These are phyloP conservation scores for Acarospora socialis DNA, from an alignment of 2,329 filamentous ascomycete genomes.

Conservation along the genomic window DNA sequence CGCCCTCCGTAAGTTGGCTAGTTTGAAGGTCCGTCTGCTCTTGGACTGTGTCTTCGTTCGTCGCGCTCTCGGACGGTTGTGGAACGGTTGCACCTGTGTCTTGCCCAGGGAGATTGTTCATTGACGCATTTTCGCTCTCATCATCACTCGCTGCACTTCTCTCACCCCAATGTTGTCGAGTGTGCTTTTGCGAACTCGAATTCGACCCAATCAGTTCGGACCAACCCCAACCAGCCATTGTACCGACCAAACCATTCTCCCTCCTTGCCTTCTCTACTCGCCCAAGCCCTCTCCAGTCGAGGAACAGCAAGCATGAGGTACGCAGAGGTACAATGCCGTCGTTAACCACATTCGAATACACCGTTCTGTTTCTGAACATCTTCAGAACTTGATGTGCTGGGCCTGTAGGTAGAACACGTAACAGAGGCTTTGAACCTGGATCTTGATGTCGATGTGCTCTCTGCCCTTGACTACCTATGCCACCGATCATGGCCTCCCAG, in stretches of 20 bases:
- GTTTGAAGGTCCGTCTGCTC: constrained; percentile 16
- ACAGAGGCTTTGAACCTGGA: constrained; percentile 72
- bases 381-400: constrained; percentile 76
- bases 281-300: constrained; percentile 90
- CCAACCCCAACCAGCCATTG: constrained; percentile 87
- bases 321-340: constrained; percentile 91
- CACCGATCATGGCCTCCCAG: constrained; percentile 77
- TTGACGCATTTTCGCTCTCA: constrained; percentile 7
- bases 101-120: constrained; percentile 12
- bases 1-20: not conserved
- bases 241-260: constrained; percentile 84
- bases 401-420: constrained; percentile 80
- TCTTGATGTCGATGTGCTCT: constrained; percentile 45
- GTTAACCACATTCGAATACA: constrained; percentile 96
- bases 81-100: constrained; percentile 43
- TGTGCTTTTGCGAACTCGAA: constrained; percentile 38
- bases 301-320: constrained; percentile 88
- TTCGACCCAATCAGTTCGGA: constrained; percentile 68
- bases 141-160: constrained; percentile 12
- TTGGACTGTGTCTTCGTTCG: constrained; percentile 48
- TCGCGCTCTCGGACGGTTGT: constrained; percentile 50
- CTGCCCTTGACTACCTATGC: constrained; percentile 49
- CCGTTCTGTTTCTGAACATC: constrained; percentile 77
- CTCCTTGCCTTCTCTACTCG: constrained; percentile 87
- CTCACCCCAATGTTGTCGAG: constrained; percentile 16